phyloP scores from a whole-genome alignment of 768 basidiomycete species.

The Russula lepida region DNA sequence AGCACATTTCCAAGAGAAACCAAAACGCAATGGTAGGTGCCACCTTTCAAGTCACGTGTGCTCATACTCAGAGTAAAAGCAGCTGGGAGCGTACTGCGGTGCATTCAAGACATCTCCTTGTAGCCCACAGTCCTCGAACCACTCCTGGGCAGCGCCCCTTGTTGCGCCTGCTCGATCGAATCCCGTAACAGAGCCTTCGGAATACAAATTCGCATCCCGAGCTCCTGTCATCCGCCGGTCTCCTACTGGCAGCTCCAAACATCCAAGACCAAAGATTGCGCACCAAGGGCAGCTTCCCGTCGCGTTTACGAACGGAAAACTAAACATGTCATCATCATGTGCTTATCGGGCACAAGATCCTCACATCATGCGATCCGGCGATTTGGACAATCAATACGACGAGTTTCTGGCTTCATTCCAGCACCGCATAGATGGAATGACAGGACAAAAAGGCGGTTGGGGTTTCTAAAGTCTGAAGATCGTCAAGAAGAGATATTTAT shows the following conservation, averaged over 20 bases:
- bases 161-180: neutral
- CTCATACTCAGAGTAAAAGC: neutral
- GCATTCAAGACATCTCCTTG: conserved; percentile 1
- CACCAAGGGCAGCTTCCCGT: neutral
- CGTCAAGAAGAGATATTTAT: neutral
- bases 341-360: neutral
- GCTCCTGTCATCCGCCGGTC: conserved; percentile 11
- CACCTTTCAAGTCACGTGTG: too few relatives aligned
- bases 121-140: neutral
- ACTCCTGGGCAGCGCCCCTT: conserved; percentile 8
- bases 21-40: neutral
- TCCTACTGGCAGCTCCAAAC: neutral
- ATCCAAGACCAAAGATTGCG: neutral
- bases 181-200: conserved; percentile 1
- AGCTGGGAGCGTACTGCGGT: neutral
- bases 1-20: neutral
- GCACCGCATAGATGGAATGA: conserved; percentile 14
- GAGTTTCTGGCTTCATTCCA: conserved; percentile 16
- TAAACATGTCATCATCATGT: neutral
- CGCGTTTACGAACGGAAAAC: neutral
- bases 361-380: neutral
- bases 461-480: neutral
- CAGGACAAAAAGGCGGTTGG: conserved; percentile 15
- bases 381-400: conserved; percentile 1
- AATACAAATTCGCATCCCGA: conserved; percentile 10